Evolutionary conservation across 306 rosid species (phyloP).

Genomic region (Sophora flavescens): DNA sequence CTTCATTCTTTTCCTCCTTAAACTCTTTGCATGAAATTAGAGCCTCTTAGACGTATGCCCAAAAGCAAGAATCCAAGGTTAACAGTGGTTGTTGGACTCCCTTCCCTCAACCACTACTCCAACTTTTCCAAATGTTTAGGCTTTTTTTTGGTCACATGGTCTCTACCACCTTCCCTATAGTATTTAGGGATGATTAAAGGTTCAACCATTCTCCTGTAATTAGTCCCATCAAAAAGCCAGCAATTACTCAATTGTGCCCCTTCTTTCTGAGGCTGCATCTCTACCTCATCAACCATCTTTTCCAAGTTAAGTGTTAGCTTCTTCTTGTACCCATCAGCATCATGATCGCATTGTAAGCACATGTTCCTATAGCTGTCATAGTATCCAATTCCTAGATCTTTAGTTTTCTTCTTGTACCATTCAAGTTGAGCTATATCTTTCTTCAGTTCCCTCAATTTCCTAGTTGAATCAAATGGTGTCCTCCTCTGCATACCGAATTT

Average conservation of each 20-base stretch:
- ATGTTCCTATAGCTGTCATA: slow-evolving; percentile 63
- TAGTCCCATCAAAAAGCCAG: slow-evolving; percentile 62
- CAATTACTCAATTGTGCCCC: slow-evolving; percentile 34
- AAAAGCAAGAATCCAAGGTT: slow-evolving; percentile 77
- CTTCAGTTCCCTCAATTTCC: slow-evolving; percentile 50
- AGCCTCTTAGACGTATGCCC: slow-evolving; percentile 81
- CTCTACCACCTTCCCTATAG: slow-evolving; percentile 36
- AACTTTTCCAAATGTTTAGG: slow-evolving; percentile 51
- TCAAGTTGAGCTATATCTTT: slow-evolving; percentile 60
- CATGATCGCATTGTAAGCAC: background rate
- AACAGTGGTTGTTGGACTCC: background rate
- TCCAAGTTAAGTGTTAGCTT: slow-evolving; percentile 61
- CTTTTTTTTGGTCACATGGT: slow-evolving; percentile 43
- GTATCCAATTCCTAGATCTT: slow-evolving; percentile 48
- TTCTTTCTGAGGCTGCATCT: slow-evolving; percentile 60
- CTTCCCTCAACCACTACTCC: slow-evolving; percentile 52
- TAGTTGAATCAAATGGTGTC: slow-evolving; percentile 27
- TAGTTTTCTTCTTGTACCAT: slow-evolving; percentile 64
- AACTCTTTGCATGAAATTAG: slow-evolving; percentile 40
- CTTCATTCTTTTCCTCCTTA: slow-evolving; percentile 24
- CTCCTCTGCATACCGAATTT: slow-evolving; percentile 4
- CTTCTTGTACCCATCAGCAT: slow-evolving; percentile 29
- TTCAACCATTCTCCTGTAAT: slow-evolving; percentile 72
- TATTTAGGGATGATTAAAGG: slow-evolving; percentile 64
- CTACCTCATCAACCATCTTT: slow-evolving; percentile 55